Conservation (phyloP, 306 rosid species). For the Dalbergia oliveri region DNA sequence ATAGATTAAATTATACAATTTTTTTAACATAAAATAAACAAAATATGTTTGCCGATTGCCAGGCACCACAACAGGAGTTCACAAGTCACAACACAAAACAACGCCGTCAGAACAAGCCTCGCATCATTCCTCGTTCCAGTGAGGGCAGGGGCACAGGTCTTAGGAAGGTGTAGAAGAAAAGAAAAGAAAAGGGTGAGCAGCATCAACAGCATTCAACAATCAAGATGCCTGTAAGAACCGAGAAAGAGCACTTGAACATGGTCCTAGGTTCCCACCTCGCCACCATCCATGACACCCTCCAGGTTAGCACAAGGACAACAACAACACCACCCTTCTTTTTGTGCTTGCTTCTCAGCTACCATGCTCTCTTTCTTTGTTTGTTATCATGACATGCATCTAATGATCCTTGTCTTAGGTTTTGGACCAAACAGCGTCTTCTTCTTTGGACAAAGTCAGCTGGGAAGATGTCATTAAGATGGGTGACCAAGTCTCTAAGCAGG, state of each 20-base stretch:
- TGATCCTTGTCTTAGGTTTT: constrained; percentile 53
- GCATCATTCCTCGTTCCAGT: neutral
- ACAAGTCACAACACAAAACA: too few relatives aligned
- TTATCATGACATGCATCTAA: too few relatives aligned
- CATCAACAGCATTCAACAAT: too few relatives aligned
- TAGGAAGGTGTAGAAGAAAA: neutral
- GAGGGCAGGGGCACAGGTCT: neutral
- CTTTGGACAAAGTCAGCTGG: constrained; percentile 76
- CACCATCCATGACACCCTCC: constrained; percentile 78
- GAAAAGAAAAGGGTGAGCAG: too few relatives aligned
- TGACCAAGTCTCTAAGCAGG: constrained; percentile 82
- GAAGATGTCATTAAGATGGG: constrained; percentile 74
- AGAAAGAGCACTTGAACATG: constrained; percentile 61
- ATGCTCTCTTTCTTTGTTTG: neutral
- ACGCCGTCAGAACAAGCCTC: neutral
- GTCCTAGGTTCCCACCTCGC: constrained; percentile 63
- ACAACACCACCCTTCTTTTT: neutral
- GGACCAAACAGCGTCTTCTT: constrained; percentile 72
- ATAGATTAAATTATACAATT: too few relatives aligned
- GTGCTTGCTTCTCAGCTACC: neutral
- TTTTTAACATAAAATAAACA: too few relatives aligned
- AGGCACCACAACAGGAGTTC: too few relatives aligned
- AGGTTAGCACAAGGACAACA: constrained; percentile 42
- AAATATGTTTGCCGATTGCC: too few relatives aligned
- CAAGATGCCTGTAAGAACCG: constrained; percentile 52